phyloP scores from a whole-genome alignment of 2,329 filamentous ascomycete genomes.

The Fusarium pseudograminearum region DNA sequence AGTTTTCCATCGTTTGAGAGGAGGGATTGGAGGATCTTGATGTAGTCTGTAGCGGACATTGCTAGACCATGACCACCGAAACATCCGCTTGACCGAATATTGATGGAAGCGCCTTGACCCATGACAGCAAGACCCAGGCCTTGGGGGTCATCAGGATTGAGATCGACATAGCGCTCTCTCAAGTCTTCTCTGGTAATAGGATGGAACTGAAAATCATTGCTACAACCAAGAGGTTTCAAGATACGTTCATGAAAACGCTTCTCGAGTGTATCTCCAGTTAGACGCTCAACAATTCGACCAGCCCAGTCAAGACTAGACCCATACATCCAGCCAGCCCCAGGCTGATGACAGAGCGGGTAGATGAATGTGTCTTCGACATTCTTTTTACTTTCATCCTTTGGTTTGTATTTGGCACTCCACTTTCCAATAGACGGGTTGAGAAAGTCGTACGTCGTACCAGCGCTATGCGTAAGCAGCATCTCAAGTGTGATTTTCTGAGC shows the following conservation, averaged over 20 bases:
- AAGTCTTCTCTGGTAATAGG: conserved; percentile 54
- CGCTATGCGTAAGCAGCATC: conserved; percentile 64
- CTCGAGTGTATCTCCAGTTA: conserved; percentile 58
- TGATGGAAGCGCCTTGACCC: conserved; percentile 51
- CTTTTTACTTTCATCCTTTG: conserved; percentile 22
- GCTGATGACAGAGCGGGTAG: conserved; percentile 63
- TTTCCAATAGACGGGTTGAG: conserved; percentile 52
- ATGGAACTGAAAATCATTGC: conserved; percentile 53
- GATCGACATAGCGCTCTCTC: conserved; percentile 52
- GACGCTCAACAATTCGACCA: conserved; percentile 62
- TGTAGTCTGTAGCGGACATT: conserved; percentile 54
- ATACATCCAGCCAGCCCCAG: conserved; percentile 64
- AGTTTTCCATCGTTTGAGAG: conserved; percentile 62
- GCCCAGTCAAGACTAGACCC: conserved; percentile 65
- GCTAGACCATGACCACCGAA: conserved; percentile 61
- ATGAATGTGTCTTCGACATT: conserved; percentile 58
- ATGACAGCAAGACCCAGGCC: conserved; percentile 52
- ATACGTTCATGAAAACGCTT: conserved; percentile 60
- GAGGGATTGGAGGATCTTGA: conserved; percentile 60
- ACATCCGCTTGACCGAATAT: conserved; percentile 51
- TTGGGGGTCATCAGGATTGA: conserved; percentile 55
- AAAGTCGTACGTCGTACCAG: conserved; percentile 62
- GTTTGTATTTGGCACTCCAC: conserved; percentile 52
- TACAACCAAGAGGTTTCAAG: conserved; percentile 58
- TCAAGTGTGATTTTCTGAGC: conserved; percentile 60